Conservation (phyloP, 2,329 filamentous ascomycete species). For the Gaeumannomyces tritici region DNA sequence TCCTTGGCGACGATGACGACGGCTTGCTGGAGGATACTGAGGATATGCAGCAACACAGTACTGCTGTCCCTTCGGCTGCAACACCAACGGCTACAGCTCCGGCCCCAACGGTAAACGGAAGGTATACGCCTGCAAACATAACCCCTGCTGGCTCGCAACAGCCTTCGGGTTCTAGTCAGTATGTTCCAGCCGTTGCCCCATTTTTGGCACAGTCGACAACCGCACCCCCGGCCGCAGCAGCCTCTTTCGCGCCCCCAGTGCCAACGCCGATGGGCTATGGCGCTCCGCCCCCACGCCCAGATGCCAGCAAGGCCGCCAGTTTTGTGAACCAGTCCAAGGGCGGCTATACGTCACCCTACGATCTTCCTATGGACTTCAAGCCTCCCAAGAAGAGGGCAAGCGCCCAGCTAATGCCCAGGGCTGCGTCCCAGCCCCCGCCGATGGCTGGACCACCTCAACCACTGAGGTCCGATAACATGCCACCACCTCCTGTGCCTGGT, state of each 20-base stretch:
- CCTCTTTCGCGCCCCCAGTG: constrained; percentile 4
- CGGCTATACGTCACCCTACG: constrained; percentile 89
- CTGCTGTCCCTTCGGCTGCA: neutral
- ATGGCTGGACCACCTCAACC: neutral
- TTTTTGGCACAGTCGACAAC: neutral
- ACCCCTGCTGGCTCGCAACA: neutral
- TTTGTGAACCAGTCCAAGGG: constrained; percentile 87
- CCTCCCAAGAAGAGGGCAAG: constrained; percentile 59
- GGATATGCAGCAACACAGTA: constrained; percentile 13
- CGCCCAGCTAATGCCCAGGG: constrained; percentile 42
- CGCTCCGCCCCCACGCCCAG: constrained; percentile 22
- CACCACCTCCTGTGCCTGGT: constrained; percentile 11
- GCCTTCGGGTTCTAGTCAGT: constrained; percentile 1
- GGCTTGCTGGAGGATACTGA: constrained; percentile 70
- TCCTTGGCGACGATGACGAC: constrained; percentile 77
- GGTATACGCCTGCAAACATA: neutral
- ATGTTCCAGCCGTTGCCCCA: neutral
- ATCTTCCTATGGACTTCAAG: constrained; percentile 82
- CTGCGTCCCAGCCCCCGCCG: constrained; percentile 28
- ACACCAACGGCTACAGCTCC: constrained; percentile 12
- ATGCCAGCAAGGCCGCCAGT: constrained; percentile 58
- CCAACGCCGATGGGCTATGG: constrained; percentile 7
- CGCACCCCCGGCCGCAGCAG: neutral
- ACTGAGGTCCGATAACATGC: neutral
- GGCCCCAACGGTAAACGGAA: neutral